A percentile compares a stretch with the other conserved stretches of the same genome.
These are phyloP conservation scores for Saussurea involucrata DNA, from an alignment of 129 eudicot species.

Conservation along the genomic window DNA sequence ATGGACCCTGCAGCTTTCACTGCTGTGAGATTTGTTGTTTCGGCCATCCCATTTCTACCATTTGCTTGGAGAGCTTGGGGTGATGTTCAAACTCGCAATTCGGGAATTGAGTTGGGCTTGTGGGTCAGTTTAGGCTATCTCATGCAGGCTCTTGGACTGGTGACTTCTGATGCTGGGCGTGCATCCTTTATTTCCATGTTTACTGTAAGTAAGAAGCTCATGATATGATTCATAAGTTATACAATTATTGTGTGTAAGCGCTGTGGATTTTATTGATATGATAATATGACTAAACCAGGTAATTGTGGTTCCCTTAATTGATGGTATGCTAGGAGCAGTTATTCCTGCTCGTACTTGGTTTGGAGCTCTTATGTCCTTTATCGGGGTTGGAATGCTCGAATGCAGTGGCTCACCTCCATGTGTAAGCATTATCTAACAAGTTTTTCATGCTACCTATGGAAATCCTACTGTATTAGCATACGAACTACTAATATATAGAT, in stretches of 20 bases:
- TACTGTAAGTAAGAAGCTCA: slow-evolving; percentile 72
- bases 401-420: slow-evolving; percentile 93
- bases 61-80: slow-evolving; percentile 61
- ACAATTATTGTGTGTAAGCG: background rate
- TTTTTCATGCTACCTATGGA: background rate
- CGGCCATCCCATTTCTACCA: slow-evolving; percentile 82
- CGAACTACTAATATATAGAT: background rate
- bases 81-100: slow-evolving; percentile 55
- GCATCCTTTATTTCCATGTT: slow-evolving; percentile 84
- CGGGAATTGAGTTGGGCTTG: slow-evolving; percentile 82
- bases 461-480: background rate
- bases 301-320: slow-evolving; percentile 86
- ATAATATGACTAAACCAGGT: slow-evolving; percentile 46
- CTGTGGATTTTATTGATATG: slow-evolving; percentile 6
- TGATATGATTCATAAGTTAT: background rate
- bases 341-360: slow-evolving; percentile 84
- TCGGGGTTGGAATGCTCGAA: slow-evolving; percentile 84
- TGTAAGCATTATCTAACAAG: slow-evolving; percentile 23
- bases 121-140: slow-evolving; percentile 96
- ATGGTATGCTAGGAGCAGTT: slow-evolving; percentile 76
- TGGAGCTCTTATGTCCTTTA: slow-evolving; percentile 78
- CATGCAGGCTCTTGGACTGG: slow-evolving; percentile 80
- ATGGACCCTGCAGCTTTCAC: slow-evolving; percentile 85
- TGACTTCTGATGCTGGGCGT: slow-evolving; percentile 91
- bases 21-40: slow-evolving; percentile 58